These are phyloP conservation scores for Vitis rupestris DNA, from an alignment of 164 flowering plant genomes.

Conservation along the genomic window DNA sequence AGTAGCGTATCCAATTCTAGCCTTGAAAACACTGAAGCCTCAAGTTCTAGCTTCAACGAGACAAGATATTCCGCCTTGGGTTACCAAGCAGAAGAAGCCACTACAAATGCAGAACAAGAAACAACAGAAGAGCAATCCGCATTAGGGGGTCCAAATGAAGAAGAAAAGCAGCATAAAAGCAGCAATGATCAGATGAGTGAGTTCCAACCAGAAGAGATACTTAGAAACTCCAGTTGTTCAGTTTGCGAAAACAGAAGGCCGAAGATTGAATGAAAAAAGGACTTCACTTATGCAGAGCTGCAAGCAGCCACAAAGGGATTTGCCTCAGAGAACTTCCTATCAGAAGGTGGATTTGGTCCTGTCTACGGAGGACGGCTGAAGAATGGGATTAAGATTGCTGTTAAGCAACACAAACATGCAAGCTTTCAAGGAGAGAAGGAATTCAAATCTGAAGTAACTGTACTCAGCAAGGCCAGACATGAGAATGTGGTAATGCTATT, in stretches of 20 bases:
- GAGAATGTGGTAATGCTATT: slow-evolving; percentile 57
- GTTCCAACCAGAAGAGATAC: slow-evolving; percentile 15
- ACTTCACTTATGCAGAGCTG: slow-evolving; percentile 48
- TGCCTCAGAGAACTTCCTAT: slow-evolving; percentile 34
- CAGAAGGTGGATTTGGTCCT: slow-evolving; percentile 66
- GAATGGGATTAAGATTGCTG: slow-evolving; percentile 44
- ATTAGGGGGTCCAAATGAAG: neutral
- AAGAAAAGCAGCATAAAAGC: too few relatives aligned
- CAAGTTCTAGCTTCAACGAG: slow-evolving; percentile 14
- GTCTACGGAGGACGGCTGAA: slow-evolving; percentile 47
- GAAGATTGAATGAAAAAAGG: slow-evolving; percentile 30
- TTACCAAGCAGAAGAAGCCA: slow-evolving; percentile 11
- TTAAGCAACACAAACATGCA: slow-evolving; percentile 53
- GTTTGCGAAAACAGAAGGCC: slow-evolving; percentile 48
- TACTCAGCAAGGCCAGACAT: slow-evolving; percentile 56
- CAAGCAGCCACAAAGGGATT: slow-evolving; percentile 51
- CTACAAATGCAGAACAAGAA: slow-evolving; percentile 18
- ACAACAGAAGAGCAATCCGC: slow-evolving; percentile 15
- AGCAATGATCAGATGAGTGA: slow-evolving; percentile 15
- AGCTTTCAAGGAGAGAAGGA: slow-evolving; percentile 63
- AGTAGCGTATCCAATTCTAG: slow-evolving; percentile 9
- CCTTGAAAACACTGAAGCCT: slow-evolving; percentile 9
- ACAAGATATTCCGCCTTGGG: slow-evolving; percentile 5
- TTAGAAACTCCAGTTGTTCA: slow-evolving; percentile 32
- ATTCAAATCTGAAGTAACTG: slow-evolving; percentile 49